Conservation (phyloP, 164 flowering plant genomes). For the Akebia trifoliata region DNA sequence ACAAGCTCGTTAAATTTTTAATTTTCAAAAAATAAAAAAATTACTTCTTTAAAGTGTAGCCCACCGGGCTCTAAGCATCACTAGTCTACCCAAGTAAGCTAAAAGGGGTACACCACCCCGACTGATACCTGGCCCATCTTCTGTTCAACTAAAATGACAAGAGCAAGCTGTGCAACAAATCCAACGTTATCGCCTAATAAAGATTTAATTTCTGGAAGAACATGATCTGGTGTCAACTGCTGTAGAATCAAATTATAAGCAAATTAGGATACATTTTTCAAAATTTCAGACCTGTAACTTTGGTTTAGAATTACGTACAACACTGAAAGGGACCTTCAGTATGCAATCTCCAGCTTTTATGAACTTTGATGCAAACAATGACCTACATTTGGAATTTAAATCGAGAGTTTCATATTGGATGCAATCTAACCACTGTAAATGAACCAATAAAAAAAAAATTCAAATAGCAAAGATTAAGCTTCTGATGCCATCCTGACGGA, state of each 20-base stretch:
- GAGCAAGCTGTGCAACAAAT: slow-evolving; percentile 53
- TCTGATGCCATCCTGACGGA: too few species aligned
- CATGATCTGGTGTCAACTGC: slow-evolving; percentile 62
- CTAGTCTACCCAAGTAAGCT: too few species aligned
- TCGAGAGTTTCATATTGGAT: neutral
- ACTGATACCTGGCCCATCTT: slow-evolving; percentile 52
- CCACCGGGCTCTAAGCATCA: too few species aligned
- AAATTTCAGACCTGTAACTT: neutral
- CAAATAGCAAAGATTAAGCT: too few species aligned
- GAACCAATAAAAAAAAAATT: too few species aligned
- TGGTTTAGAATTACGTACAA: slow-evolving; percentile 31
- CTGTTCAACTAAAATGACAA: slow-evolving; percentile 55
- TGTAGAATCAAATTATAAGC: slow-evolving; percentile 23
- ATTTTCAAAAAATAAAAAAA: neutral
- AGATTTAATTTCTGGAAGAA: slow-evolving; percentile 36
- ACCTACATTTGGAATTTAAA: slow-evolving; percentile 14
- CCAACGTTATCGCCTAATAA: slow-evolving; percentile 46
- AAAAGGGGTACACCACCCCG: too few species aligned
- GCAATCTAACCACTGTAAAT: too few species aligned
- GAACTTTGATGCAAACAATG: slow-evolving; percentile 27
- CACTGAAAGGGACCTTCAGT: slow-evolving; percentile 62
- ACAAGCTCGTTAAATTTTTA: too few species aligned
- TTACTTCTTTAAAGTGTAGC: too few species aligned
- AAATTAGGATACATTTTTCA: neutral
- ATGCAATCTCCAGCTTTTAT: slow-evolving; percentile 58